A percentile compares a stretch with the other conserved stretches of the same genome.
phyloP scores from a whole-genome alignment of 495 filamentous ascomycete genomes.

The Aspergillus ellipticus region DNA sequence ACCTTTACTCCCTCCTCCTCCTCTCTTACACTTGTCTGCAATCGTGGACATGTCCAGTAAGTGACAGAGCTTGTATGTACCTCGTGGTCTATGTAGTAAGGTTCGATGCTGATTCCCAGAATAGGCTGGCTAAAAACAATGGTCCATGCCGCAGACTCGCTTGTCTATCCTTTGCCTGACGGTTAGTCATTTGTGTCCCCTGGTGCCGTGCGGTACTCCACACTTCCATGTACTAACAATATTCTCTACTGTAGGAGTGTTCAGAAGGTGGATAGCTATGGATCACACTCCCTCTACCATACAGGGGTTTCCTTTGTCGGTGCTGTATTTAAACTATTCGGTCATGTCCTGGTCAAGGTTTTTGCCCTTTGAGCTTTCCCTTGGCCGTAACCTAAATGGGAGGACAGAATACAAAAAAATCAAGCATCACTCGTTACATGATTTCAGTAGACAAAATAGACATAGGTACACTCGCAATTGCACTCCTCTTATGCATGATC shows the following conservation, averaged over 20 bases:
- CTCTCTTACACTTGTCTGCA: background rate
- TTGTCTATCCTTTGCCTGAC: background rate
- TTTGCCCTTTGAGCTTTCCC: constrained; percentile 18
- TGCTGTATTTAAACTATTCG: background rate
- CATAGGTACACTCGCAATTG: too few relatives aligned
- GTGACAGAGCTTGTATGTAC: constrained; percentile 18
- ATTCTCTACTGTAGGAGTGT: background rate
- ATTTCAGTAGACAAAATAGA: background rate
- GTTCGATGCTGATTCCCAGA: background rate
- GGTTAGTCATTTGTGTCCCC: too few relatives aligned
- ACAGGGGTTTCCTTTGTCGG: background rate
- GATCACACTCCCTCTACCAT: background rate
- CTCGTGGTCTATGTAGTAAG: background rate
- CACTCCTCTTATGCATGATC: too few relatives aligned
- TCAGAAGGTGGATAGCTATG: background rate
- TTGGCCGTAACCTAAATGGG: constrained; percentile 19
- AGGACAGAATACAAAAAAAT: constrained; percentile 7
- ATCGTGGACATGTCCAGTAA: constrained; percentile 10
- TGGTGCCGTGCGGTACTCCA: background rate
- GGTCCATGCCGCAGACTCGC: background rate
- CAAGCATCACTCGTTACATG: background rate
- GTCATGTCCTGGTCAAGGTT: constrained; percentile 19
- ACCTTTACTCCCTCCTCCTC: background rate
- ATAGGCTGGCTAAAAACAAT: constrained; percentile 14
- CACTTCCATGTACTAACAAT: background rate